Percentiles rank a stretch among this genome's conserved stretches.
phyloP scores from a whole-genome alignment of 2,329 filamentous ascomycete species.

The Fusarium foetens region DNA sequence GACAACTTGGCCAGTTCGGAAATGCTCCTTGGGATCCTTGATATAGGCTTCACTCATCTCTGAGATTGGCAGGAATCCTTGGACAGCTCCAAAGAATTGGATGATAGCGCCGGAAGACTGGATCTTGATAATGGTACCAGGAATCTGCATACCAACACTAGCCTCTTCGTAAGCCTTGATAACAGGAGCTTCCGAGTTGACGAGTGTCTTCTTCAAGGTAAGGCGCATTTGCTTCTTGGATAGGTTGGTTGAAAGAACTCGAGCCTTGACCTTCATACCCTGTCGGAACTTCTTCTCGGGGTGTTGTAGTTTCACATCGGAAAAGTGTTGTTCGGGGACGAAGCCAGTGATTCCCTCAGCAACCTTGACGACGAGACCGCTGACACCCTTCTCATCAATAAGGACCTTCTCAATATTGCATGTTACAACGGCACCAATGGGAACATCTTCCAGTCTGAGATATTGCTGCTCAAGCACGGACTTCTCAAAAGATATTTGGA shows the following conservation, averaged over 20 bases:
- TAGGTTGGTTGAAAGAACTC: constrained; percentile 83
- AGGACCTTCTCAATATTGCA: constrained; percentile 87
- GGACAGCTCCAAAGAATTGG: constrained; percentile 87
- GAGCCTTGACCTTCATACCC: constrained; percentile 83
- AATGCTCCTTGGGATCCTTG: constrained; percentile 87
- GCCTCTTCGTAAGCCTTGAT: constrained; percentile 83
- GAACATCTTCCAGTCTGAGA: constrained; percentile 90
- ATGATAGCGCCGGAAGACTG: constrained; percentile 83
- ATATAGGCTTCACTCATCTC: constrained; percentile 99
- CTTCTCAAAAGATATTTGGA: constrained; percentile 84
- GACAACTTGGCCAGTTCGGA: constrained; percentile 89
- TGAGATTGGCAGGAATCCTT: constrained; percentile 88
- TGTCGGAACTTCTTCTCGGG: constrained; percentile 97
- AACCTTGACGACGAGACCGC: constrained; percentile 83
- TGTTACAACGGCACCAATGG: constrained; percentile 81
- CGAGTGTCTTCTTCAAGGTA: constrained; percentile 92
- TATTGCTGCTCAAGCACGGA: constrained; percentile 87
- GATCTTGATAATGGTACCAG: constrained; percentile 88
- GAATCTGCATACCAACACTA: constrained; percentile 77
- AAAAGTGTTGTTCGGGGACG: constrained; percentile 87
- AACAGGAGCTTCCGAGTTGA: constrained; percentile 86
- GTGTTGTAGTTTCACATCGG: constrained; percentile 87
- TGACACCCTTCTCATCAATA: constrained; percentile 79
- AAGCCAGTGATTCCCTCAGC: constrained; percentile 90
- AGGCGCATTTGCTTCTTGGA: constrained; percentile 82